A percentile compares a stretch with the other conserved stretches of the same genome.
These are phyloP conservation scores for Candida oleophila DNA, from an alignment of 805 yeast species.

Conservation along the genomic window DNA sequence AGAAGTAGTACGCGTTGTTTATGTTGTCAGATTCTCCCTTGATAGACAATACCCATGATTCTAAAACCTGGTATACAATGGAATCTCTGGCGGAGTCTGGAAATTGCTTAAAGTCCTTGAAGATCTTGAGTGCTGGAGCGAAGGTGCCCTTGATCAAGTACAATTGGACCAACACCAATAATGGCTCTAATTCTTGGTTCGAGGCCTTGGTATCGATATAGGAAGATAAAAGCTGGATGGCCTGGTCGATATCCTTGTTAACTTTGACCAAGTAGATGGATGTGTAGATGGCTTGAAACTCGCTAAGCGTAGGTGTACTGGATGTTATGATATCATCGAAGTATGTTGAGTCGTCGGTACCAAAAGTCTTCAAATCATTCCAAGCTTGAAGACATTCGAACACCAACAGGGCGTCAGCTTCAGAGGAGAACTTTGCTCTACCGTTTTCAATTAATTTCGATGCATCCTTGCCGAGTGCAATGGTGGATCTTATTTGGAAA, in stretches of 20 bases:
- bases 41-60: constrained; percentile 57
- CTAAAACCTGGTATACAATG: constrained; percentile 73
- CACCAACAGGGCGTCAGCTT: constrained; percentile 12
- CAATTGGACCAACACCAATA: constrained; percentile 39
- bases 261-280: constrained; percentile 36
- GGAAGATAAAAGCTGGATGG: constrained; percentile 27
- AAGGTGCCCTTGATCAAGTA: constrained; percentile 38
- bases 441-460: constrained; percentile 37
- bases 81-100: constrained; percentile 53
- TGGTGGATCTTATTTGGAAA: constrained; percentile 38
- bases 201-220: constrained; percentile 24
- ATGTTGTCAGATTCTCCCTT: constrained; percentile 43
- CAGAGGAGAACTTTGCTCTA: constrained; percentile 30
- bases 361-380: constrained; percentile 43
- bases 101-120: constrained; percentile 28
- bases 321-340: constrained; percentile 33
- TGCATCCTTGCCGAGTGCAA: constrained; percentile 39
- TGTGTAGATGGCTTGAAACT: constrained; percentile 42
- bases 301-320: constrained; percentile 26
- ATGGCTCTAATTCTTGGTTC: constrained; percentile 39
- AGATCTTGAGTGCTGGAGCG: constrained; percentile 31
- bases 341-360: constrained; percentile 42
- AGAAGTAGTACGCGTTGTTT: constrained; percentile 52
- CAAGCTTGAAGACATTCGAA: constrained; percentile 41
- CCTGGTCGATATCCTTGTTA: constrained; percentile 36